Evolutionary conservation across 1,284 basidiomycete species (phyloP).

Genomic region (Termitomyces sp.): DNA sequence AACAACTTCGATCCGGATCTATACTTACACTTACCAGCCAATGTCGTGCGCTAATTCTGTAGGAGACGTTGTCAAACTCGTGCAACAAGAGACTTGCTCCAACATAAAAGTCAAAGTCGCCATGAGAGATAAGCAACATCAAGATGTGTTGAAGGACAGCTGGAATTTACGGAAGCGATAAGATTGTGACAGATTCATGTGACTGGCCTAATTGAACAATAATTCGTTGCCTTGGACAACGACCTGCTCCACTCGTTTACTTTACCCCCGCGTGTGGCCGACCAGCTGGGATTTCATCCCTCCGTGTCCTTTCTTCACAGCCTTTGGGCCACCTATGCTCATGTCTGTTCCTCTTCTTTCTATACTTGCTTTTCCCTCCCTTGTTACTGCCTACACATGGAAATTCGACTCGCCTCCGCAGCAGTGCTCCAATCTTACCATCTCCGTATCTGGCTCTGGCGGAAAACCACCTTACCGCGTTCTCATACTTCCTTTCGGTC

Average conservation of each 20-base stretch:
- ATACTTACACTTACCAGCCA: no score
- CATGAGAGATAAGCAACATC: background rate
- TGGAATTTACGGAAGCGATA: background rate
- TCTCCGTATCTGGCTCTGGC: conserved; percentile 46
- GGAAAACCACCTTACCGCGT: conserved; percentile 61
- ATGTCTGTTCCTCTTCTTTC: conserved; percentile 15
- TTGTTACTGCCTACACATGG: conserved; percentile 52
- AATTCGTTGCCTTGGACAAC: background rate
- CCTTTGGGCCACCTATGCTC: background rate
- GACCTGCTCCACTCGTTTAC: conserved; percentile 10
- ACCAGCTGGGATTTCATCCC: background rate
- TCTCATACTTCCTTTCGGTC: conserved; percentile 62
- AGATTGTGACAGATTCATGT: conserved; percentile 10
- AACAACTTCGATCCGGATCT: no score
- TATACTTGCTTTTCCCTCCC: conserved; percentile 26
- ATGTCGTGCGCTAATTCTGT: background rate
- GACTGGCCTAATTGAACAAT: conserved; percentile 2
- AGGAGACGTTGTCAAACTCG: background rate
- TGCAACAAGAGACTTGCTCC: background rate
- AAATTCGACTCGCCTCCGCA: conserved; percentile 48
- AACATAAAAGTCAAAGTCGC: background rate
- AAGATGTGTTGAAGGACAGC: background rate
- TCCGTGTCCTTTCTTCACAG: background rate
- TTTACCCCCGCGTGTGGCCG: background rate
- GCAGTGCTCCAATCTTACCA: conserved; percentile 60